Percentiles rank a stretch among this genome's conserved stretches.
Evolutionary conservation across 2,329 filamentous ascomycete genomes (phyloP).

Genomic region (Xylaria sp.): DNA sequence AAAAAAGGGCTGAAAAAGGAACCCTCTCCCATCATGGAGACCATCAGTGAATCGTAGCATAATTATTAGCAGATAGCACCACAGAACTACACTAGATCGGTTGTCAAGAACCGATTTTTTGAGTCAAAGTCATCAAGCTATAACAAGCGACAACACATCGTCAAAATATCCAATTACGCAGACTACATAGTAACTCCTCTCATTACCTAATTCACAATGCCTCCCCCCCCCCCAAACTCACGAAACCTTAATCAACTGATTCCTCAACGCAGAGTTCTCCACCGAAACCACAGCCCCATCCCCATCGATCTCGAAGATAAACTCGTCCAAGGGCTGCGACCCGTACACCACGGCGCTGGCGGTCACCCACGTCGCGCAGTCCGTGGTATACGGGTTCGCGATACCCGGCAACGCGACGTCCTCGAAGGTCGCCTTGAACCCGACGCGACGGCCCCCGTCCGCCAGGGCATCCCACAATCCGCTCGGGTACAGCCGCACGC

Average conservation of each 20-base stretch:
- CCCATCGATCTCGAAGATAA: conserved; percentile 47
- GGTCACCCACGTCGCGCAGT: conserved; percentile 46
- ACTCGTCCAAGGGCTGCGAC: conserved; percentile 46
- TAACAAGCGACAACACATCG: too few relatives aligned
- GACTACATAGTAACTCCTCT: neutral
- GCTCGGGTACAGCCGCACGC: conserved; percentile 50
- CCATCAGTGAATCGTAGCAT: too few relatives aligned
- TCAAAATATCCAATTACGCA: too few relatives aligned
- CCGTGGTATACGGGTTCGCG: conserved; percentile 42
- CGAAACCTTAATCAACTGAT: conserved; percentile 40
- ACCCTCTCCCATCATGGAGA: too few relatives aligned
- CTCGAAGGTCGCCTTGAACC: conserved; percentile 53
- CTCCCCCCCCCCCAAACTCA: neutral
- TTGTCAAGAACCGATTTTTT: too few relatives aligned
- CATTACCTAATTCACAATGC: neutral
- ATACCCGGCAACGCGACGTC: conserved; percentile 41
- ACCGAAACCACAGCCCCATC: conserved; percentile 43
- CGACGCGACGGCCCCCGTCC: conserved; percentile 45
- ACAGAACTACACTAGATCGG: too few relatives aligned
- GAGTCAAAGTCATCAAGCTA: too few relatives aligned
- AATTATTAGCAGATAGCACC: too few relatives aligned
- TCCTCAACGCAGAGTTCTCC: conserved; percentile 46
- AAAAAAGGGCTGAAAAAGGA: too few relatives aligned
- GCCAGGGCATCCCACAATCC: conserved; percentile 46
- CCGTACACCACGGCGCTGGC: conserved; percentile 45